Evolutionary conservation across 495 filamentous ascomycete species (phyloP).

Genomic region (Bacidia gigantensis): DNA sequence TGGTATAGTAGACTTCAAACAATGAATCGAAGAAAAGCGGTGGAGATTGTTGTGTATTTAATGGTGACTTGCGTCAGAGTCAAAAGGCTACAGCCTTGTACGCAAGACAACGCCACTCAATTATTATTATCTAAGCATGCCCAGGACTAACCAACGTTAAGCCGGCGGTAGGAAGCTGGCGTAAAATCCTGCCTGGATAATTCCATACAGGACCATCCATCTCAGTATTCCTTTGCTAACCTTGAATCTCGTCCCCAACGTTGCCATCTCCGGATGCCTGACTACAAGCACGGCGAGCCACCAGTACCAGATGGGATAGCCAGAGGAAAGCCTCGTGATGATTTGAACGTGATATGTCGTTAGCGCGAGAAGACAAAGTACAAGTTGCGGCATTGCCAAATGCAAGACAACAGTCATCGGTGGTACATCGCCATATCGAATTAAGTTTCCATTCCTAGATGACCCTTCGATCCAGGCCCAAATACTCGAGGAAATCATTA

Average conservation of each 20-base stretch:
- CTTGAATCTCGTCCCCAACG: slow-evolving; percentile 19
- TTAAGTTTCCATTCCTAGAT: not conserved
- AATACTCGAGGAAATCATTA: slow-evolving; percentile 48
- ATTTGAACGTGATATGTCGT: slow-evolving; percentile 87
- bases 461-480: slow-evolving; percentile 25
- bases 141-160: slow-evolving; percentile 9
- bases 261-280: slow-evolving; percentile 13
- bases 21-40: not conserved
- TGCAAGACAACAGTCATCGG: slow-evolving; percentile 29
- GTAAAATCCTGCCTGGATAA: slow-evolving; percentile 71
- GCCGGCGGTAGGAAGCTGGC: slow-evolving; percentile 94
- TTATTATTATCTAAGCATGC: not conserved
- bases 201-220: slow-evolving; percentile 67
- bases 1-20: no score
- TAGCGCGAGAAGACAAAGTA: slow-evolving; percentile 57
- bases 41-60: not conserved
- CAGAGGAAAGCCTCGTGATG: slow-evolving; percentile 75
- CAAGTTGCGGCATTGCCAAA: slow-evolving; percentile 53
- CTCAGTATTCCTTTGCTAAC: slow-evolving; percentile 32
- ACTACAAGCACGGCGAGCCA: slow-evolving; percentile 44
- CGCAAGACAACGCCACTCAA: slow-evolving; percentile 7
- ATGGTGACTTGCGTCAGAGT: not conserved
- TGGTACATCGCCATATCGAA: not conserved
- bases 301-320: slow-evolving; percentile 83
- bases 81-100: slow-evolving; percentile 14